These are phyloP conservation scores for Triticum urartu DNA, from an alignment of 176 grass and related monocot species.

Conservation along the genomic window DNA sequence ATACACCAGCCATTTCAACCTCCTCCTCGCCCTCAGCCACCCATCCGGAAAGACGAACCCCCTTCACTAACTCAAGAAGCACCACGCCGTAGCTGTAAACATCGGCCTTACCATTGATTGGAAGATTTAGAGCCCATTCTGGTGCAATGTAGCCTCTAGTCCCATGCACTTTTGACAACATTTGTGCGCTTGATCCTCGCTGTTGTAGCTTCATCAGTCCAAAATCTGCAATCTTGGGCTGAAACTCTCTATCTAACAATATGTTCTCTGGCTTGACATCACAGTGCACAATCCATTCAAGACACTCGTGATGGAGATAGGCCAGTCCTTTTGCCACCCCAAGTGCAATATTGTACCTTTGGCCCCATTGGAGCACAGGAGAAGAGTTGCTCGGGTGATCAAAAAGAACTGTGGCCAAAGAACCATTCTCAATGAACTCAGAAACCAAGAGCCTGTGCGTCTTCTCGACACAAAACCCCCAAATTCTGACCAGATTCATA, in stretches of 20 bases:
- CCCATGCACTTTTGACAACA: slow-evolving; percentile 43
- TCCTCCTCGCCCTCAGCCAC: slow-evolving; percentile 8
- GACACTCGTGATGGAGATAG: slow-evolving; percentile 66
- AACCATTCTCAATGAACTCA: slow-evolving; percentile 52
- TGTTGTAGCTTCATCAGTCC: slow-evolving; percentile 47
- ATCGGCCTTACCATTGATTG: slow-evolving; percentile 47
- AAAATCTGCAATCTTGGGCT: slow-evolving; percentile 68
- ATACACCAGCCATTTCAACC: slow-evolving; percentile 9
- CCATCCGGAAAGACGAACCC: slow-evolving; percentile 38
- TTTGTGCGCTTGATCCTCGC: neutral
- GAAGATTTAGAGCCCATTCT: slow-evolving; percentile 58
- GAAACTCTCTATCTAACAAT: slow-evolving; percentile 42
- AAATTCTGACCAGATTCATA: slow-evolving; percentile 49
- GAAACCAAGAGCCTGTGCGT: slow-evolving; percentile 41
- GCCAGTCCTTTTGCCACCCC: slow-evolving; percentile 50
- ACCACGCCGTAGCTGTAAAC: slow-evolving; percentile 62
- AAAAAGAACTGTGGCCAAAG: slow-evolving; percentile 44
- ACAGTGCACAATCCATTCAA: slow-evolving; percentile 69
- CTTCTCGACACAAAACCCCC: slow-evolving; percentile 44
- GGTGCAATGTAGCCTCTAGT: slow-evolving; percentile 73
- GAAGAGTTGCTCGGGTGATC: neutral
- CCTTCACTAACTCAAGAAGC: slow-evolving; percentile 54
- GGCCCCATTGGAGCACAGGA: slow-evolving; percentile 33
- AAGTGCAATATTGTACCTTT: slow-evolving; percentile 56
- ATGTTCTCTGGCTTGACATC: slow-evolving; percentile 74